These are phyloP conservation scores for Zarea fungicola DNA, from an alignment of 2,329 filamentous ascomycete species.

Conservation along the genomic window DNA sequence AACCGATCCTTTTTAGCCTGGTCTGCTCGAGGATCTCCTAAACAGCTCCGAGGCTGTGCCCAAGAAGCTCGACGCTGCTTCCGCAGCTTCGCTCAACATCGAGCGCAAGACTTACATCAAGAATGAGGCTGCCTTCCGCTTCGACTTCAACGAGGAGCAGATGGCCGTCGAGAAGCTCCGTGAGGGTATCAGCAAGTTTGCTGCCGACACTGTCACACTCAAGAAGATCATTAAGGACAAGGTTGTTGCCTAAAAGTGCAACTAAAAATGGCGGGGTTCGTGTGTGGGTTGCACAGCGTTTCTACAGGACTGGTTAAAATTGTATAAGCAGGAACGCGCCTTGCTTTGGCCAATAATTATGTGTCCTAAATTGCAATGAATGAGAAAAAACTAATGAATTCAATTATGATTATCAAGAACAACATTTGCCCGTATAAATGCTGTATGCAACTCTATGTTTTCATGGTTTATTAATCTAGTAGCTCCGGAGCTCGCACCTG, in stretches of 20 bases:
- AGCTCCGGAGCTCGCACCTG: too few relatives aligned
- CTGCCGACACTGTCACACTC: constrained; percentile 87
- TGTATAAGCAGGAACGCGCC: background rate
- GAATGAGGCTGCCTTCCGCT: constrained; percentile 88
- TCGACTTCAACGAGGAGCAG: constrained; percentile 99
- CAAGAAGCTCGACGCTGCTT: constrained; percentile 80
- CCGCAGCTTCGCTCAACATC: constrained; percentile 65
- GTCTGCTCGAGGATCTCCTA: constrained; percentile 87
- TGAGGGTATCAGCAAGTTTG: constrained; percentile 99
- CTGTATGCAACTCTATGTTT: too few relatives aligned
- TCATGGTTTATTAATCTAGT: too few relatives aligned
- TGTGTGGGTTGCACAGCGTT: constrained; percentile 1
- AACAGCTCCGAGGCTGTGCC: constrained; percentile 78
- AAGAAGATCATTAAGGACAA: constrained; percentile 90
- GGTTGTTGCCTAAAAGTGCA: constrained; percentile 50
- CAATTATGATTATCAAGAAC: background rate
- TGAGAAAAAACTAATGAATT: background rate
- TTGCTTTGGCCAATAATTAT: constrained; percentile 2
- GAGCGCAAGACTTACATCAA: constrained; percentile 88
- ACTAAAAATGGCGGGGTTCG: constrained; percentile 3
- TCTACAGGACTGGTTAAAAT: background rate
- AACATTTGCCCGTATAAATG: too few relatives aligned
- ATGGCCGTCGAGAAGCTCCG: constrained; percentile 99
- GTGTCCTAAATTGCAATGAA: constrained; percentile 3
- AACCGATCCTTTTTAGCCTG: too few relatives aligned